Evolutionary conservation across 352 stramenopile species (phyloP), one percentile per base, ranked within the genome.

Genomic region (Globisporangium takayamanum): DNA sequence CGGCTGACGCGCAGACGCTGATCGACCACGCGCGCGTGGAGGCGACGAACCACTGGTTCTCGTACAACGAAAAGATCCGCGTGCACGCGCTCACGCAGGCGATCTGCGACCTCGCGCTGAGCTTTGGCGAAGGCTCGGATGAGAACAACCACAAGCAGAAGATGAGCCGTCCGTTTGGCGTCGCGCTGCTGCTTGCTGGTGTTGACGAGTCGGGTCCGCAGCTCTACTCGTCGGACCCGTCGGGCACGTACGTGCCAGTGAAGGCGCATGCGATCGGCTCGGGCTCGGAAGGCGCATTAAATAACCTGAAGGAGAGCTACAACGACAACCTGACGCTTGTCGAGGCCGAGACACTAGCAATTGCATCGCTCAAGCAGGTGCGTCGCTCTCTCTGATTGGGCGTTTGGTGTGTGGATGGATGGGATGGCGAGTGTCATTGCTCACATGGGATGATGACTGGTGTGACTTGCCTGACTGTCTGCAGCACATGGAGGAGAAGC

Each of bases 401-500:
- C 22, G 22, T 22, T 39, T 39, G 6, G 5, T 39, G 33, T 12
- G 10, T 39, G 33, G 5, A 10, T 39, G 33, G 7, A 7, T 39
- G 33, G 28, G 5, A 39, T 39, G 5, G 33, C 30, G 30, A 36
- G 30, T 8, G 33, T 39, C 33, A 10, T 12, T 39, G 33, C 10
- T 10, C 33, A 14, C 33, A 39, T 39, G 33, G 5, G 6, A 36
- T 12, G 33, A 12, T 12, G 33, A 10, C 6, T 39, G 33, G 10
- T 12, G 7, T 7, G 33, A 10, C 33, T 39, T 39, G 33, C 30
- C 30, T 36, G 33, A 10, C 22, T 10, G 7, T 66, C 67, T 84
- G 54, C 25, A 95, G 83, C 96, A 99, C 67, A 99, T 99, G 97
- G 97, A 99, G 79, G 97, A 99, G 72, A 98, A 98, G 72, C 97